Evolutionary conservation across 306 rosid genomes (phyloP), one percentile per base, ranked within the genome.

Genomic region (Canavalia gladiata): DNA sequence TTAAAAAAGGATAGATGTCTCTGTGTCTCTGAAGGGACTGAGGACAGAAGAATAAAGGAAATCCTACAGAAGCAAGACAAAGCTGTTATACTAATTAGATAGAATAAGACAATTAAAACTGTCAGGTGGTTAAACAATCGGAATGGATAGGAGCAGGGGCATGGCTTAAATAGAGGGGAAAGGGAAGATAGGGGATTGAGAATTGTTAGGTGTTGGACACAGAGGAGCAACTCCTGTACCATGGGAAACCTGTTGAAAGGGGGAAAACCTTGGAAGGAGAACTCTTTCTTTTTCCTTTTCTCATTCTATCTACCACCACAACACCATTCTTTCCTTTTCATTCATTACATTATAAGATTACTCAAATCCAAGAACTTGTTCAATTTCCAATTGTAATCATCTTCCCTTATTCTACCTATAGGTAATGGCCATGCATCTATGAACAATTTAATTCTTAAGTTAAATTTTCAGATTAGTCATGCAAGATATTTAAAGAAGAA

Each of bases 11-110:
- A 71, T 70, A 42, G 39, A 33, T 31, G 59, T 70, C 39, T 57
- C 35, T 69, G 59, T 45, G 25, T 3, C n/a, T 39, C 28, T 51
- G 74, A 66, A 12, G 46, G 18, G 47, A n/a, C 42, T 52, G 13
- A 30, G 18, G 81, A 41, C 13, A 5, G 35, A 39, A 41, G 43
- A 39, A 67, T 65, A 35, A 77, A 51, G 56, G 76, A 37, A 63
- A 63, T 8, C 63, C 73, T 25, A 62, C 37, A 51, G 65, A 70
- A 52, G 45, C 3, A 8, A 35, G 73, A 50, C 52, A 76, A 66
- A 66, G 34, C 50, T 37, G 9, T 62, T 76, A 47, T 35, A 75
- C 47, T 62, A 49, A 46, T 42, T 63, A 33, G 50, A 76, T 63
- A 35, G 35, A 75, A 59, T 33, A 4, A 33, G 71, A 60, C 58